Percentiles rank a stretch among this genome's conserved stretches.
phyloP scores from a whole-genome alignment of 345 rosid species.

The Pugionium cornutum region DNA sequence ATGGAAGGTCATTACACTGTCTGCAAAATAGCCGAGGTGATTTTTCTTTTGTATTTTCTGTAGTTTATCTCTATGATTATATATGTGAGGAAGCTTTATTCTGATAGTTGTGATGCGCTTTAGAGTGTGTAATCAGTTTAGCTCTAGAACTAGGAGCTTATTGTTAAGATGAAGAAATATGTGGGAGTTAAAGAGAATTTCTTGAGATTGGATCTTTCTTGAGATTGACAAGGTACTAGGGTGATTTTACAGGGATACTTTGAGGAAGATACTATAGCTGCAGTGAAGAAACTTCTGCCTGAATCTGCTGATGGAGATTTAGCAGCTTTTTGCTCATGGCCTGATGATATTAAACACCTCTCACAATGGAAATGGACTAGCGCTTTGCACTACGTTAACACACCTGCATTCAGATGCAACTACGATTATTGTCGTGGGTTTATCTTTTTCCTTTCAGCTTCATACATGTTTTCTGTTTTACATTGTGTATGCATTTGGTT shows the following conservation, averaged over 20 bases:
- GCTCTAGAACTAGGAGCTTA: not conserved
- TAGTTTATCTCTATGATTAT: not conserved
- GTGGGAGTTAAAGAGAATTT: not conserved
- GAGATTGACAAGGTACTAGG: not conserved
- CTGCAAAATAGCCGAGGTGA: slow-evolving; percentile 88
- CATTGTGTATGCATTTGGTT: not conserved
- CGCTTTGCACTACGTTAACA: slow-evolving; percentile 68
- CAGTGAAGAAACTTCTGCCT: slow-evolving; percentile 63
- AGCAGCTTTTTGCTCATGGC: slow-evolving; percentile 79
- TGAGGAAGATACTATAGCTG: slow-evolving; percentile 59
- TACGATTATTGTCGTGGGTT: slow-evolving; percentile 73
- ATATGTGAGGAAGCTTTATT: not conserved
- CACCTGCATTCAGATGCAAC: slow-evolving; percentile 80
- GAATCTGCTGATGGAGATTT: slow-evolving; percentile 74
- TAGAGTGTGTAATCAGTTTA: not conserved
- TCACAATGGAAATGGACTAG: slow-evolving; percentile 68
- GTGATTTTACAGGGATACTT: slow-evolving; percentile 52
- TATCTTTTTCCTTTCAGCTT: not conserved
- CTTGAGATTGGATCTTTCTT: slow-evolving; percentile 6
- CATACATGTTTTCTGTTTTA: not conserved
- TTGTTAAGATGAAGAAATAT: not conserved
- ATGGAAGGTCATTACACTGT: slow-evolving; percentile 74
- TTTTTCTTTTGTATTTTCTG: not conserved
- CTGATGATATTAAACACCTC: slow-evolving; percentile 59
- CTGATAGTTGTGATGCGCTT: not conserved